Base-by-base conservation (phyloP, 495 filamentous ascomycete species). In the Aspergillus coremiiformis region DNA sequence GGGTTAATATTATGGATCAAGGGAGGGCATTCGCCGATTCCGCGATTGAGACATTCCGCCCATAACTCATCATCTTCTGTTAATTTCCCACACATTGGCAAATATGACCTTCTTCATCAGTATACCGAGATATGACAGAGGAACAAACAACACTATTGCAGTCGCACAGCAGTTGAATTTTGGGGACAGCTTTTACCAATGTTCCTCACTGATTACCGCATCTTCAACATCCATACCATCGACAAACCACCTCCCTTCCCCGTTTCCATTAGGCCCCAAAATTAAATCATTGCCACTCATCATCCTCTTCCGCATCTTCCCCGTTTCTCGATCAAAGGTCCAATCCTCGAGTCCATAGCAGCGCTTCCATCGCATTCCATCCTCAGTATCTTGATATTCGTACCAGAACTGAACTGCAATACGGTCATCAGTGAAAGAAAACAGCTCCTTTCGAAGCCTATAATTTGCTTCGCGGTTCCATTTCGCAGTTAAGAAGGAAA, bases 331-430 rank as follows among this genome's bases (percentile, higher is more conserved):
- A 48, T 83, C 85, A 70, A 90, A 95, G 0, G 90, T 95, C 91
- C 89, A 95, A 62, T 95, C 87, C 70, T 95, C 89, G 21, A 95
- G 75, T 0, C 91, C 90, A 65, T 94, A 95, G 39, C 87, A 91
- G 15, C 90, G 77, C 78, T 87, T 94, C 90, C 89, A 96, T 59
- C 87, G 84, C 60, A 80, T 73, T 5, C 60, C 66, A 53, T 89
- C 85, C 0, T 76, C 53, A 5, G 65, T 68, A 60, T 95, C 89
- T 48, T 82, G 78, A 68, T 81, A 95, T 66, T 95, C 90, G 54
- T 95, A 95, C 89, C 89, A 95, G 66, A 95, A 95, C 67, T 94
- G 86, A 35, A 93, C 89, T 1, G 87, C 88, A 58, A 92, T 94
- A 14, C 63, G 66, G 47, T 73, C 59, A 39, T 70, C 71, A 12